These are phyloP conservation scores for Neofusicoccum parvum DNA, from an alignment of 2,329 filamentous ascomycete species.

Conservation along the genomic window DNA sequence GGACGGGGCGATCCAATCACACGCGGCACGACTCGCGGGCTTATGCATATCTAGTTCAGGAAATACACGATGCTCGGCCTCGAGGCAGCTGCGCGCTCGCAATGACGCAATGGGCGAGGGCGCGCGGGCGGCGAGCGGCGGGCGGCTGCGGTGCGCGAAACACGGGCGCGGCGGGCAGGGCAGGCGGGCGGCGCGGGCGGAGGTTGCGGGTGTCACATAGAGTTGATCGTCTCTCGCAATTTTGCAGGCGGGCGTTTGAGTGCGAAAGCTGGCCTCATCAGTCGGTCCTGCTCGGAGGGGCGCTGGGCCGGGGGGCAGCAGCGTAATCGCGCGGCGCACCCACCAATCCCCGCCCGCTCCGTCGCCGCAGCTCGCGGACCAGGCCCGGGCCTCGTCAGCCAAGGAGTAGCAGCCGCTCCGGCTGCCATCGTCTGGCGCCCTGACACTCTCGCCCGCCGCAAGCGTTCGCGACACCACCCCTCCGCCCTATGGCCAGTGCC, in stretches of 20 bases:
- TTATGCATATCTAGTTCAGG: conserved; percentile 6
- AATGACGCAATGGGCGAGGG: not conserved
- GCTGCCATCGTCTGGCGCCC: conserved; percentile 3
- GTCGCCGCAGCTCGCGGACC: conserved; percentile 2
- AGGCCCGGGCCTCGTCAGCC: conserved; percentile 12
- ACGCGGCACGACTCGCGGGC: not conserved
- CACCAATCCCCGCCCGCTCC: conserved; percentile 14
- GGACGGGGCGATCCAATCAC: conserved; percentile 9
- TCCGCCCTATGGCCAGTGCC: conserved; percentile 17
- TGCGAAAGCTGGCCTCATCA: conserved; percentile 13
- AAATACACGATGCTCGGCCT: not conserved
- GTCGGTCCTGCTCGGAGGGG: conserved; percentile 13
- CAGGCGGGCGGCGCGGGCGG: not conserved
- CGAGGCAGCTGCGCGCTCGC: not conserved
- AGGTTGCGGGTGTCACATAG: not conserved
- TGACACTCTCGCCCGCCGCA: conserved; percentile 6
- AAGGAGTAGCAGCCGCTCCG: conserved; percentile 5
- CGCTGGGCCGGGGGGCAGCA: not conserved
- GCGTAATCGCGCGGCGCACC: conserved; percentile 13
- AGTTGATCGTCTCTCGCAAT: conserved; percentile 13
- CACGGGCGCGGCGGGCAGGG: not conserved
- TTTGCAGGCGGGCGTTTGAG: not conserved
- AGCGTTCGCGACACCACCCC: conserved; percentile 12
- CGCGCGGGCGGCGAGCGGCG: not conserved
- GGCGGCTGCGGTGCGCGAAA: not conserved